These are phyloP conservation scores for Citeromyces hawaiiensis DNA, from an alignment of 1,139 yeast species.

Conservation along the genomic window DNA sequence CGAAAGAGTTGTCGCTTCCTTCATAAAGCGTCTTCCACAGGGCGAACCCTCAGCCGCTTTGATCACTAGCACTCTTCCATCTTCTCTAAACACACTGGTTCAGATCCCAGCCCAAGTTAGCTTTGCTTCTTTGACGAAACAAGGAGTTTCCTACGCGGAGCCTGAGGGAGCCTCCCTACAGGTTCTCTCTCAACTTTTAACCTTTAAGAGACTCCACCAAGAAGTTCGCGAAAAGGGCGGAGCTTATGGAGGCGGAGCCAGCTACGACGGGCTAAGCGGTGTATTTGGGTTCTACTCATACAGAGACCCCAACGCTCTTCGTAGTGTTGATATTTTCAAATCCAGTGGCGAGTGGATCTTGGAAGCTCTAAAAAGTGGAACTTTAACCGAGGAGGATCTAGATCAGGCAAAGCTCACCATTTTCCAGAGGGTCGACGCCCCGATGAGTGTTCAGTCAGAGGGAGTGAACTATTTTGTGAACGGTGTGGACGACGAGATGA, in stretches of 20 bases:
- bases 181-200: slow-evolving; percentile 64
- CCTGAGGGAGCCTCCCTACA: slow-evolving; percentile 80
- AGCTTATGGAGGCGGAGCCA: slow-evolving; percentile 94
- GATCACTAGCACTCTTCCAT: neutral
- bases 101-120: slow-evolving; percentile 84
- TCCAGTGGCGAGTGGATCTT: slow-evolving; percentile 45
- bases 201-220: slow-evolving; percentile 76
- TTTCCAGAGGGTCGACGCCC: slow-evolving; percentile 89
- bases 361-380: slow-evolving; percentile 25
- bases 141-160: slow-evolving; percentile 56
- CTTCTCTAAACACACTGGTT: slow-evolving; percentile 28
- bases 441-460: slow-evolving; percentile 68
- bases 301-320: slow-evolving; percentile 80
- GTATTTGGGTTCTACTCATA: slow-evolving; percentile 74
- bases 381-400: slow-evolving; percentile 38
- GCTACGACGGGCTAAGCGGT: slow-evolving; percentile 75
- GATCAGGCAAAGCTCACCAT: slow-evolving; percentile 85
- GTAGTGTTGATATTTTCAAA: slow-evolving; percentile 50
- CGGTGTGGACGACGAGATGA: slow-evolving; percentile 67
- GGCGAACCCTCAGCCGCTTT: neutral
- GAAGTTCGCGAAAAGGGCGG: slow-evolving; percentile 94
- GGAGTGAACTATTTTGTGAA: slow-evolving; percentile 55
- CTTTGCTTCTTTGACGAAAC: slow-evolving; percentile 58
- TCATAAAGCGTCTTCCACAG: slow-evolving; percentile 15
- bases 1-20: slow-evolving; percentile 25